A percentile compares a stretch with the other conserved stretches of the same genome.
Evolutionary conservation across 257 asterid genomes (phyloP).

Genomic region (Solanum chiquidenum): DNA sequence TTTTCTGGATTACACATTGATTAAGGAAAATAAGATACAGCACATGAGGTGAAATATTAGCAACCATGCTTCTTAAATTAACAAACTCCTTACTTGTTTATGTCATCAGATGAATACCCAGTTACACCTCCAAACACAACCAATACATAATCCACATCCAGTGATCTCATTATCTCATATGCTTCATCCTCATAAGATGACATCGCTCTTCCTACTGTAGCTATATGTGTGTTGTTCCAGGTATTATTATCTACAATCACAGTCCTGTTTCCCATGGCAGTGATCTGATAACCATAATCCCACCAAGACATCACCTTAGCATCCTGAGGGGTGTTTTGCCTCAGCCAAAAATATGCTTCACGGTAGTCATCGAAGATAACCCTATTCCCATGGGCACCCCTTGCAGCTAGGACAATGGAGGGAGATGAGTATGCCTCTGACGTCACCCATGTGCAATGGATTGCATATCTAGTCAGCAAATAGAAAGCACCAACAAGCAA

Average conservation of each 20-base stretch:
- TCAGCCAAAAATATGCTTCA: slow-evolving; percentile 92
- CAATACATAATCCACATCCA: slow-evolving; percentile 85
- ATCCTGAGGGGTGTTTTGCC: slow-evolving; percentile 89
- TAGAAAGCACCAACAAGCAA: slow-evolving; percentile 81
- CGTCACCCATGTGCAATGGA: slow-evolving; percentile 97
- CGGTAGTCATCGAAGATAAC: slow-evolving; percentile 91
- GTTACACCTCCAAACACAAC: slow-evolving; percentile 99
- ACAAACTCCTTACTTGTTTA: slow-evolving; percentile 71
- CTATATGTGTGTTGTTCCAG: slow-evolving; percentile 98
- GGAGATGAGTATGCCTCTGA: slow-evolving; percentile 99
- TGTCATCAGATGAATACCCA: slow-evolving; percentile 96
- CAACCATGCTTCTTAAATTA: neutral
- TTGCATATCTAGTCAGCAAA: slow-evolving; percentile 82
- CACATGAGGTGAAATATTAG: neutral
- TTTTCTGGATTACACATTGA: neutral
- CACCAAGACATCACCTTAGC: slow-evolving; percentile 99
- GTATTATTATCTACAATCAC: slow-evolving; percentile 98
- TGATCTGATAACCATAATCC: slow-evolving; percentile 99
- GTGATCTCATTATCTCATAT: slow-evolving; percentile 88
- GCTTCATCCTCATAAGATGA: slow-evolving; percentile 97
- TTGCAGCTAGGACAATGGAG: slow-evolving; percentile 96
- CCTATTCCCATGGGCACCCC: slow-evolving; percentile 95
- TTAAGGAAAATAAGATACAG: neutral
- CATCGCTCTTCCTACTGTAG: slow-evolving; percentile 99
- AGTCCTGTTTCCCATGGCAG: slow-evolving; percentile 97